Evolutionary conservation across 805 yeast genomes (phyloP).

Genomic region (Candida dajiaensis): DNA sequence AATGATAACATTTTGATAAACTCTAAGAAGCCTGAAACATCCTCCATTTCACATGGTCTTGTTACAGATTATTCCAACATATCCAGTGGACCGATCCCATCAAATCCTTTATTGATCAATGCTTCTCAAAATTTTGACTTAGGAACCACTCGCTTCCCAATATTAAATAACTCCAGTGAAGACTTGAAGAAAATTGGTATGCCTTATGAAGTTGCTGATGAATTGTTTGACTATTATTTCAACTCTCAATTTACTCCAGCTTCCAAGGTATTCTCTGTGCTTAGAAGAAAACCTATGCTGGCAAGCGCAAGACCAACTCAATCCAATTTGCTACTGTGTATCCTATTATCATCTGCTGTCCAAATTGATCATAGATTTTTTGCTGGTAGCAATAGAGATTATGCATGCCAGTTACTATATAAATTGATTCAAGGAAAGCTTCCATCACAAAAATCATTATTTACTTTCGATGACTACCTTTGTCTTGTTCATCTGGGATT

Average conservation of each 20-base stretch:
- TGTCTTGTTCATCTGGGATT: slow-evolving; percentile 17
- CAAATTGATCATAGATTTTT: slow-evolving; percentile 20
- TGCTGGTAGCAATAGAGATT: slow-evolving; percentile 18
- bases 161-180: slow-evolving; percentile 4
- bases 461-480: slow-evolving; percentile 19
- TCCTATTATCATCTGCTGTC: slow-evolving; percentile 14
- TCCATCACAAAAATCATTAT: slow-evolving; percentile 3
- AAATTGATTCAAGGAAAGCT: slow-evolving; percentile 14
- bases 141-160: slow-evolving; percentile 12
- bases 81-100: slow-evolving; percentile 2
- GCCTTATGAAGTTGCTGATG: slow-evolving; percentile 19
- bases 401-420: slow-evolving; percentile 14
- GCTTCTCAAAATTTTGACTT: slow-evolving; percentile 4
- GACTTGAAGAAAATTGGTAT: slow-evolving; percentile 14
- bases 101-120: not conserved
- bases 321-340: slow-evolving; percentile 13
- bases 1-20: not conserved
- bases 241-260: slow-evolving; percentile 14
- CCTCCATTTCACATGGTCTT: slow-evolving; percentile 2
- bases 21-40: slow-evolving; percentile 5
- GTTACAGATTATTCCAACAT: not conserved
- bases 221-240: slow-evolving; percentile 17
- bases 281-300: slow-evolving; percentile 17
- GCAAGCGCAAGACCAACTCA: slow-evolving; percentile 13
- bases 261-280: slow-evolving; percentile 17